Conservation (phyloP, 148 eudicot genomes). For the Simmondsia chinensis region DNA sequence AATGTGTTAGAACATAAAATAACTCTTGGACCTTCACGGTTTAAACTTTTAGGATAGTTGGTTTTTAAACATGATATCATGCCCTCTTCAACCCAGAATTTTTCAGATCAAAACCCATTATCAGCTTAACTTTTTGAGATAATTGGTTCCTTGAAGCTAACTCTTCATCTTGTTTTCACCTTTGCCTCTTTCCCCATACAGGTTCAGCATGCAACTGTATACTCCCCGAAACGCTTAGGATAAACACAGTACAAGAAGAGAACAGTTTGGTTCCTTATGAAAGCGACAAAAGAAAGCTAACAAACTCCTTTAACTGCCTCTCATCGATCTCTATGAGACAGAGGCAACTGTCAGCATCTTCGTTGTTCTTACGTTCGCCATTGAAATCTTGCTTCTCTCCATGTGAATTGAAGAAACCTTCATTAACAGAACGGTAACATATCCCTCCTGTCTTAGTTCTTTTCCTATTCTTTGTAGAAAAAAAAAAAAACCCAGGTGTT, state of each 20-base stretch:
- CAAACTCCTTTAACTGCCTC: conserved; percentile 52
- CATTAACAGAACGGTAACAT: conserved; percentile 30
- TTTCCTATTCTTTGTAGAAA: too few species aligned
- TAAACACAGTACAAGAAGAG: conserved; percentile 48
- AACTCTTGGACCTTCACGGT: too few species aligned
- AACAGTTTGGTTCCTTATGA: conserved; percentile 33
- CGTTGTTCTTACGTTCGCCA: conserved; percentile 66
- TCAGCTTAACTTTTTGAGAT: too few species aligned
- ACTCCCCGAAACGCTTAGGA: conserved; percentile 67
- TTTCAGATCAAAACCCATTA: too few species aligned
- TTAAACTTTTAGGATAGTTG: too few species aligned
- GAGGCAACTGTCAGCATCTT: conserved; percentile 63
- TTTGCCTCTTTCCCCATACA: conserved; percentile 3
- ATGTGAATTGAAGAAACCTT: conserved; percentile 42
- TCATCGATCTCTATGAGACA: conserved; percentile 76
- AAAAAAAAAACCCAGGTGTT: too few species aligned
- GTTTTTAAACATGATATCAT: too few species aligned
- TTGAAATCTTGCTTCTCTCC: conserved; percentile 59
- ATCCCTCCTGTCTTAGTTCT: too few species aligned
- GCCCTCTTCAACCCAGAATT: too few species aligned
- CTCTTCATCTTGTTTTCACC: too few species aligned
- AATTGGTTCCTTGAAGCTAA: too few species aligned
- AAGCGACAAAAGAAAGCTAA: conserved; percentile 53
- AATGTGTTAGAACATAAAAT: too few species aligned
- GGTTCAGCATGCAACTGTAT: conserved; percentile 73